Evolutionary conservation across 2,329 filamentous ascomycete species (phyloP), one percentile per base, ranked within the genome.

Genomic region (Whalleya microplaca): DNA sequence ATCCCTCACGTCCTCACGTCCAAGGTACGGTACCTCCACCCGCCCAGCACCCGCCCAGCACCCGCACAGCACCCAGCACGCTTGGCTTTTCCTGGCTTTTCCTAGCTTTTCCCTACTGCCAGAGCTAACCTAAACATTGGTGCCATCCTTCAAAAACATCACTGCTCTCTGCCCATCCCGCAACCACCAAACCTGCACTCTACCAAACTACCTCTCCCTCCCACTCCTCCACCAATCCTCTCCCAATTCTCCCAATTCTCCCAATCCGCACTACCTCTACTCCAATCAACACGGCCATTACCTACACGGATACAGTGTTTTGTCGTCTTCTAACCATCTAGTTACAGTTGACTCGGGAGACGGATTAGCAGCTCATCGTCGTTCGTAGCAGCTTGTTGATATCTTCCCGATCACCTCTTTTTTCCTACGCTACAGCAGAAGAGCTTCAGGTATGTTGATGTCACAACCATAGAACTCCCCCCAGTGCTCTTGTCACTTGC

Each of bases 111-210:
- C n/a, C n/a, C 54, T 47, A 53, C 46, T 52, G 27, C 46, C 58
- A 57, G 54, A 53, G 7, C 8, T n/a, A 16, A 61, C 43, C 61
- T 61, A 66, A 67, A 69, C 64, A 67, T 65, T 64, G 56, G 37
- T 50, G 56, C 43, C 40, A 53, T 51, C 59, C 51, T 54, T 66
- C 59, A 62, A 69, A 69, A 69, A 68, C 66, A 69, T 59, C 58
- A 66, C 56, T 52, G 53, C 48, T 48, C 44, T 53, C 64, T 46
- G 54, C 59, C 51, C 48, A 56, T 59, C 55, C 32, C 62, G 59
- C 58, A 65, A 63, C 58, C 61, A 66, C 56, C 45, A 21, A 20
- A 20, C 42, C 41, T 23, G 44, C 42, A 41, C 42, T 54, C n/a
- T 46, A 20, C 20, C 14, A 27, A 52, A 23, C 48, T 45, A 46